A percentile compares a stretch with the other conserved stretches of the same genome.
Evolutionary conservation across 148 eudicot genomes (phyloP).

Genomic region (Silene conica): DNA sequence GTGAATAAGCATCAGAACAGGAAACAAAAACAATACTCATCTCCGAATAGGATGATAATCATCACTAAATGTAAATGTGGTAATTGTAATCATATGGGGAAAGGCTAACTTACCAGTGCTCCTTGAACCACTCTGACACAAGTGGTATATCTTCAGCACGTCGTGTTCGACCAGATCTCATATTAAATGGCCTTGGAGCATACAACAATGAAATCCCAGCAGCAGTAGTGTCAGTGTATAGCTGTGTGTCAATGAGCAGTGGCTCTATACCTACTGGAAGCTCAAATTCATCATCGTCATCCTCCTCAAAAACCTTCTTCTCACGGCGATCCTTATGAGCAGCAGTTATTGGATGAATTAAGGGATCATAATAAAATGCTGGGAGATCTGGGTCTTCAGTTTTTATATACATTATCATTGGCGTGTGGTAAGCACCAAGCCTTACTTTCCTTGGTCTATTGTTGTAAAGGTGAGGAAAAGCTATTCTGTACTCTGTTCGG

Average conservation of each 20-base stretch:
- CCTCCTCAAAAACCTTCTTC: constrained; percentile 59
- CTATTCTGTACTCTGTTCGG: constrained; percentile 91
- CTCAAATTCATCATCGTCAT: constrained; percentile 64
- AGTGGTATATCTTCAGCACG: constrained; percentile 98
- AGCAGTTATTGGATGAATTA: constrained; percentile 85
- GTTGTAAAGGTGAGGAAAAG: constrained; percentile 96
- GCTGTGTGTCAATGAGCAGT: constrained; percentile 56
- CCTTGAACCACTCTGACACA: constrained; percentile 98
- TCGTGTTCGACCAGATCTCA: constrained; percentile 95
- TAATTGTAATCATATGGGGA: not conserved
- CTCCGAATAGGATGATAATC: not conserved
- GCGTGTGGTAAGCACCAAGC: constrained; percentile 91
- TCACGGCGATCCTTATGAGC: constrained; percentile 61
- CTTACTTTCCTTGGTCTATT: constrained; percentile 94
- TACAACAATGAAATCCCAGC: constrained; percentile 89
- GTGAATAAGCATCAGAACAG: not conserved
- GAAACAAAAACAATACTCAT: not conserved
- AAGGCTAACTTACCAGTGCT: constrained; percentile 66
- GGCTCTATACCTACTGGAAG: constrained; percentile 95
- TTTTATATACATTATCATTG: constrained; percentile 93
- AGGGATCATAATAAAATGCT: constrained; percentile 95
- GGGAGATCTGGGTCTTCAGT: constrained; percentile 99
- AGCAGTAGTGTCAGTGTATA: constrained; percentile 98
- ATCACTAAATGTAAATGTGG: not conserved
- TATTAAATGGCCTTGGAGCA: constrained; percentile 95